Evolutionary conservation across 345 rosid genomes (phyloP).

Genomic region (Ceriops decandra): DNA sequence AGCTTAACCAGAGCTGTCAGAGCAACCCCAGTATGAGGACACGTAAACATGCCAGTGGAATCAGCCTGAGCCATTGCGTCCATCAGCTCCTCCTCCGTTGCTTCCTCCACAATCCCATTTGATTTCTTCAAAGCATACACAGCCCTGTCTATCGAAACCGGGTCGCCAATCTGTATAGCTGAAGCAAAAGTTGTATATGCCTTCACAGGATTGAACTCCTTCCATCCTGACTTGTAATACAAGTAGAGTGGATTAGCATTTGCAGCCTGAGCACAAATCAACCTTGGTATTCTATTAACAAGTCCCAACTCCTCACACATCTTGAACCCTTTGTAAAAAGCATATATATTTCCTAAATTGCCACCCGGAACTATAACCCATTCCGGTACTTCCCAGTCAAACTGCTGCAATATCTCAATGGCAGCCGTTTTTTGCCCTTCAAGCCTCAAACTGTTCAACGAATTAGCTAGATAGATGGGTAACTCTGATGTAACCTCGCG

Average conservation of each 20-base stretch:
- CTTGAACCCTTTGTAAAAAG: slow-evolving; percentile 84
- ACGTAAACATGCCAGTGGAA: slow-evolving; percentile 91
- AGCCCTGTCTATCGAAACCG: slow-evolving; percentile 87
- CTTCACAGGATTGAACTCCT: slow-evolving; percentile 62
- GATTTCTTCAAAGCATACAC: slow-evolving; percentile 71
- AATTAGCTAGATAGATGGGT: slow-evolving; percentile 82
- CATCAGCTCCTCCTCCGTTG: slow-evolving; percentile 88
- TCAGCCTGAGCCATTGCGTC: slow-evolving; percentile 92
- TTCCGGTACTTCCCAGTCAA: slow-evolving; percentile 89
- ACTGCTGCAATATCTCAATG: slow-evolving; percentile 86
- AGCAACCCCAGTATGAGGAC: slow-evolving; percentile 95
- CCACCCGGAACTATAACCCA: slow-evolving; percentile 99
- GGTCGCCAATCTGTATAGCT: slow-evolving; percentile 92
- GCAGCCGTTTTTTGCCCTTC: slow-evolving; percentile 97
- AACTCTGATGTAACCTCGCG: slow-evolving; percentile 75
- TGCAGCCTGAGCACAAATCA: slow-evolving; percentile 90
- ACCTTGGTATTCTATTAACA: slow-evolving; percentile 70
- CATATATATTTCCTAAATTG: slow-evolving; percentile 83
- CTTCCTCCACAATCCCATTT: slow-evolving; percentile 82
- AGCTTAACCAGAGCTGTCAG: slow-evolving; percentile 74
- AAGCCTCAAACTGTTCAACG: slow-evolving; percentile 74
- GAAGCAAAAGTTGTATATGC: slow-evolving; percentile 81
- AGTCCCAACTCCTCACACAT: slow-evolving; percentile 87
- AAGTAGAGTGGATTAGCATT: slow-evolving; percentile 89
- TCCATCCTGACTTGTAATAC: slow-evolving; percentile 74